phyloP scores from a whole-genome alignment of 768 basidiomycete genomes.

The Fibroporia radiculosa region DNA sequence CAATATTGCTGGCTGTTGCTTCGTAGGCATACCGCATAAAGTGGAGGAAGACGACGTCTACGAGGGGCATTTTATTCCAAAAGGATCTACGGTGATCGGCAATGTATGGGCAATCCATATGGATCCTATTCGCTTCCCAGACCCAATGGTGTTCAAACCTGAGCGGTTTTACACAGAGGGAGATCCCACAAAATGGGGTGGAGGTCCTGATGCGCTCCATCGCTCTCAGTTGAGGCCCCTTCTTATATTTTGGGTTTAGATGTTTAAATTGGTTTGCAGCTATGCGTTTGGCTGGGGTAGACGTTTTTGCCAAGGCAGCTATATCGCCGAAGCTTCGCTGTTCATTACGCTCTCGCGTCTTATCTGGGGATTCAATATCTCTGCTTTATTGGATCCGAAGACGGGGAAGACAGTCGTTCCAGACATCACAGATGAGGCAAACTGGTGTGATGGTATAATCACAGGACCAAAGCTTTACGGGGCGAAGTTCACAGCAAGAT shows the following conservation, averaged over 20 bases:
- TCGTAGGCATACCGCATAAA: constrained; percentile 23
- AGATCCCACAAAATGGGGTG: background rate
- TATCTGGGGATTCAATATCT: constrained; percentile 19
- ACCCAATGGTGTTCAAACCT: constrained; percentile 35
- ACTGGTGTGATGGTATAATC: constrained; percentile 4
- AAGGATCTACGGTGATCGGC: constrained; percentile 18
- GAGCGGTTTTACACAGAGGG: constrained; percentile 24
- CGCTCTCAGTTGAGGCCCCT: constrained; percentile 1
- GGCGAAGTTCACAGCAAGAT: background rate
- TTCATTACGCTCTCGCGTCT: constrained; percentile 18
- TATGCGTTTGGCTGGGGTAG: constrained; percentile 17
- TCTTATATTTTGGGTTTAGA: background rate
- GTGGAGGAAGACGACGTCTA: constrained; percentile 24
- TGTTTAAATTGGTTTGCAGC: background rate
- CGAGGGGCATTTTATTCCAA: constrained; percentile 25
- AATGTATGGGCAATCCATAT: constrained; percentile 26
- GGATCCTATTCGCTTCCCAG: constrained; percentile 28
- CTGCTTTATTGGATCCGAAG: constrained; percentile 6
- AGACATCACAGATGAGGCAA: constrained; percentile 1
- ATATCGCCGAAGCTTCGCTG: constrained; percentile 17
- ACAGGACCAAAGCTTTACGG: background rate
- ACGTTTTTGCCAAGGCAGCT: constrained; percentile 15
- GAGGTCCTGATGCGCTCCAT: background rate
- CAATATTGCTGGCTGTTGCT: too few relatives aligned
- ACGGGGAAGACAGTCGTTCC: background rate